Base-by-base conservation (phyloP, 2,329 filamentous ascomycete species). In the Xylaria sp. region DNA sequence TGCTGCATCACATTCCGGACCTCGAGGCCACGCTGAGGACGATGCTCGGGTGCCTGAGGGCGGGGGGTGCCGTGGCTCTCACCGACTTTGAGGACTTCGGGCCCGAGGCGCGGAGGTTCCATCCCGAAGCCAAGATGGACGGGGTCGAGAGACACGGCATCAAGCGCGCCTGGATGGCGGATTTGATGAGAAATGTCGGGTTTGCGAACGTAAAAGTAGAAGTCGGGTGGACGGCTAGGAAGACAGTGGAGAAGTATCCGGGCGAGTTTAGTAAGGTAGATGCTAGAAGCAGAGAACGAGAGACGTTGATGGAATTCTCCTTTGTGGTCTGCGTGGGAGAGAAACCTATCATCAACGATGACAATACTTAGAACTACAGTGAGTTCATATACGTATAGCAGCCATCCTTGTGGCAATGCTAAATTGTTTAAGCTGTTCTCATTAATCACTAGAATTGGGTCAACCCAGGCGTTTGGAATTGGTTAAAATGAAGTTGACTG, bases 51-150 rank as follows among this genome's bases (percentile, higher is more conserved):
- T 78, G 76, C 38, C 67, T 85, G 40, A 74, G 71, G 49, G 65
- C 71, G 0, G 80, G 79, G 0, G 82, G 80, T 0, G 61, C 66
- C 47, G 71, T 83, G 0, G 78, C 78, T 1, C 66, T 85, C 59
- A 85, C 81, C 1, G 82, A 85, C 61, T 85, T 79, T 63, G 80
- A 85, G 63, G 76, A 84, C 57, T 79, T 78, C 63, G 82, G 82
- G 0, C 75, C 76, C 0, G 76, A 77, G 40, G 78, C 80, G 1
- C 70, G 76, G 26, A 68, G 67, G 44, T 85, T 84, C 60, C 82
- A 85, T 66, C 76, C 81, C 0, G 69, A 74, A 60, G 62, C 62
- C 19, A 82, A 81, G 66, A 76, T 83, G 73, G 72, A 72, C 0
- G 80, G 80, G 1, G 81, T 84, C 1, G 78, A 82, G 67, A 67